Evolutionary conservation across 2,329 filamentous ascomycete genomes (phyloP), one percentile per base, ranked within the genome.

Genomic region (Ceratocystis cubensis): DNA sequence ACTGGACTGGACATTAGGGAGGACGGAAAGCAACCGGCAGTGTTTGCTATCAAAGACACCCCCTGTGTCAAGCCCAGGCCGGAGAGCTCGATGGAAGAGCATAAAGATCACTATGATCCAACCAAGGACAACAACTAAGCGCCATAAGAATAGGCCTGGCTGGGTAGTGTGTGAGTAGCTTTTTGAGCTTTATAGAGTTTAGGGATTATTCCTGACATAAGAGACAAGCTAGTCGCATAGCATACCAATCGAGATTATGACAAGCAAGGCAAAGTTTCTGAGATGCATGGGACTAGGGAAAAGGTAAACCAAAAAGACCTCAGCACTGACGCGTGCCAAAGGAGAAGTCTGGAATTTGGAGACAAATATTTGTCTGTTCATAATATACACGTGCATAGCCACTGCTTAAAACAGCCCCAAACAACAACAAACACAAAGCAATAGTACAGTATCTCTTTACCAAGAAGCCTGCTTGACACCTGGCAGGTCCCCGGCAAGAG

Each of bases 381-480:
- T 67, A 65, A 67, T 67, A 33, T 67, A 67, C 66, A 67, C 45
- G 46, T 45, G 28, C 25, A 30, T 46, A 41, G n/a, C 41, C 33
- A 45, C 64, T 44, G 25, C 61, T 13, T 5, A 8, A 50, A 30
- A 28, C 4, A 48, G 28, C 25, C 30, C 25, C 13, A 59, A 61
- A 33, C 41, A 46, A 33, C 28, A 57, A n/a, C 15, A 53, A 53
- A 53, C 46, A 8, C 22, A 20, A 57, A 46, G 13, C 48, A 53
- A 53, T 25, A 53, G 25, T 53, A 25, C 48, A 13, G 15, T n/a
- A 13, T 17, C 46, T n/a, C 74, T 75, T 30, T 89, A 99, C 94
- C 94, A 99, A 77, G 89, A 95, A 63, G 94, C 94, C 81, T 96
- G 96, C 82, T 87, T 91, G 66, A 99, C 94, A 72, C 94, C 94